These are phyloP conservation scores for Phytophthora podocarpi DNA, from an alignment of 352 stramenopile genomes.

Conservation along the genomic window DNA sequence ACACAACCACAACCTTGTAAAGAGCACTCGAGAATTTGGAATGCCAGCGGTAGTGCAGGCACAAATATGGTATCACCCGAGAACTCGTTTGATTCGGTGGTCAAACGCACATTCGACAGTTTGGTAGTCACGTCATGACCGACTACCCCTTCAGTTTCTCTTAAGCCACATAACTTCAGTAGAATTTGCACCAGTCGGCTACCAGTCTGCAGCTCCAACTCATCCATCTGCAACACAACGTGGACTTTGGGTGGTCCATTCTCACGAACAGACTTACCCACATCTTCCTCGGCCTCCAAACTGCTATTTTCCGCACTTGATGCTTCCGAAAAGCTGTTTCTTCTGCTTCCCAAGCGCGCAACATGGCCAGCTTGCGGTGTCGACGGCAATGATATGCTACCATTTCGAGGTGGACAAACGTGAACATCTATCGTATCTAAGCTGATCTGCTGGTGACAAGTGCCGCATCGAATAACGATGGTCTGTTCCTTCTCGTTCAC, in stretches of 20 bases:
- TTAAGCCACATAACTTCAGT: constrained; percentile 32
- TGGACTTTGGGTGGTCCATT: constrained; percentile 32
- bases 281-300: not conserved
- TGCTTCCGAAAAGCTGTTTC: constrained; percentile 29
- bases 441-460: constrained; percentile 60
- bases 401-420: constrained; percentile 40
- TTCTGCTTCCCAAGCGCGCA: not conserved
- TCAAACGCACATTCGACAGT: constrained; percentile 46
- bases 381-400: constrained; percentile 14
- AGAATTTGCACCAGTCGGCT: constrained; percentile 43
- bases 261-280: not conserved
- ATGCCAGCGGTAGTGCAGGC: constrained; percentile 60
- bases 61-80: constrained; percentile 66
- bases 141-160: not conserved
- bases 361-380: constrained; percentile 16
- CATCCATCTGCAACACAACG: constrained; percentile 48
- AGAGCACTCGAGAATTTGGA: constrained; percentile 77
- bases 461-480: constrained; percentile 60
- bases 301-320: constrained; percentile 12
- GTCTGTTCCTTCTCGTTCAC: constrained; percentile 60
- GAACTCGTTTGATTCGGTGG: constrained; percentile 76
- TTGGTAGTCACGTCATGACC: constrained; percentile 34
- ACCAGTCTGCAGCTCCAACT: constrained; percentile 55
- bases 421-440: constrained; percentile 64
- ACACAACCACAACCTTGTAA: constrained; percentile 63